These are phyloP conservation scores for Neltuma alba DNA, from an alignment of 306 rosid species.

Conservation along the genomic window DNA sequence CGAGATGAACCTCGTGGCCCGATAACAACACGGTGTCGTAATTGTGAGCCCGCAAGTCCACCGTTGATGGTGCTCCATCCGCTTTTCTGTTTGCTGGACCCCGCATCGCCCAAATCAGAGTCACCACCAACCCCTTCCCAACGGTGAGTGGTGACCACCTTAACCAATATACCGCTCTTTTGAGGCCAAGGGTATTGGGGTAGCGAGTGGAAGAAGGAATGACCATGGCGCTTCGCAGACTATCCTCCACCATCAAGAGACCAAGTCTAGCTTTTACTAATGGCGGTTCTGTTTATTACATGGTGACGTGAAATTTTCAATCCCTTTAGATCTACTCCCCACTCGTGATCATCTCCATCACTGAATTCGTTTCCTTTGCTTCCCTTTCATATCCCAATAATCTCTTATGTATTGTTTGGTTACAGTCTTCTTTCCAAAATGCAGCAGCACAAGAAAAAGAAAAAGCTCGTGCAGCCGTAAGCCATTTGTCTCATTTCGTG, in stretches of 20 bases:
- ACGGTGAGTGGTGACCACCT: background rate
- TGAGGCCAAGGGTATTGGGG: background rate
- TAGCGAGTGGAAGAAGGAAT: constrained; percentile 20
- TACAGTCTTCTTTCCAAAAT: constrained; percentile 63
- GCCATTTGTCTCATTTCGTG: constrained; percentile 9
- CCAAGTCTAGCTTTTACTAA: constrained; percentile 42
- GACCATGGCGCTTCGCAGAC: constrained; percentile 79
- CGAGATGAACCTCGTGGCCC: background rate
- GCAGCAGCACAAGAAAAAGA: constrained; percentile 55
- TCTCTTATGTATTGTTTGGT: constrained; percentile 16
- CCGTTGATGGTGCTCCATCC: background rate
- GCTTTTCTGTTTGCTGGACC: constrained; percentile 19
- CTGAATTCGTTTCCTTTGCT: background rate
- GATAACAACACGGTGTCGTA: background rate
- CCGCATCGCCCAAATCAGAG: background rate
- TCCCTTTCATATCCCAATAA: background rate
- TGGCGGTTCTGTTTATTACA: constrained; percentile 53
- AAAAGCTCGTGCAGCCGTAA: constrained; percentile 62
- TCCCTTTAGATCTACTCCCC: background rate
- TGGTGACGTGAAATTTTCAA: constrained; percentile 38
- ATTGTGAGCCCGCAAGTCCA: background rate
- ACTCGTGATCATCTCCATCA: background rate
- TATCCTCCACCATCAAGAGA: constrained; percentile 51
- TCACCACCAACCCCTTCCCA: constrained; percentile 39
- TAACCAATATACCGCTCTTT: background rate